phyloP scores from a whole-genome alignment of 495 filamentous ascomycete species.

The Tuber indicum region DNA sequence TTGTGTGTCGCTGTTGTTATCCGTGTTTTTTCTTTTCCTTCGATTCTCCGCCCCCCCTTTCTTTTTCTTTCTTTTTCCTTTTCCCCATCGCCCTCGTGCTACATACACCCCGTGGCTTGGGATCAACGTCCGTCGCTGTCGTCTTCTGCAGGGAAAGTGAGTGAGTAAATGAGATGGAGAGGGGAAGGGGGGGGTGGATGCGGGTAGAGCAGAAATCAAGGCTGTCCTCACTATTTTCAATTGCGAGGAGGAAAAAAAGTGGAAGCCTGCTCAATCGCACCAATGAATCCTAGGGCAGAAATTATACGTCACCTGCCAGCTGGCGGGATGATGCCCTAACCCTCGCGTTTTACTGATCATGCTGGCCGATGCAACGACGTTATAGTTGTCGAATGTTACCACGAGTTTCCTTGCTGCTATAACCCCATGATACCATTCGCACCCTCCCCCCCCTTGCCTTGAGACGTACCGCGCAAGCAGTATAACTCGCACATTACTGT shows the following conservation, averaged over 20 bases:
- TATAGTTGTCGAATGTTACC: background rate
- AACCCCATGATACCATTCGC: background rate
- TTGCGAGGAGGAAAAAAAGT: background rate
- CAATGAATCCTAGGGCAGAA: background rate
- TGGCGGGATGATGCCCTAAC: constrained; percentile 1
- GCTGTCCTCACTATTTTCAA: background rate
- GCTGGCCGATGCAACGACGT: background rate
- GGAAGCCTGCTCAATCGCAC: background rate
- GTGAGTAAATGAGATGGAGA: background rate
- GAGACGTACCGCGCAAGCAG: background rate
- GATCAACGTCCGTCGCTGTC: background rate
- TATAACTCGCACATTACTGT: background rate
- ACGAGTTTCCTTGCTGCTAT: background rate
- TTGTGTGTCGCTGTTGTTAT: background rate
- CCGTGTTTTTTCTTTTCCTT: background rate
- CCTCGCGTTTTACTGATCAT: background rate
- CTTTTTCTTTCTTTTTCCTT: background rate
- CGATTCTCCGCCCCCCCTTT: background rate
- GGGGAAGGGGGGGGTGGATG: background rate
- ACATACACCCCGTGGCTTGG: background rate
- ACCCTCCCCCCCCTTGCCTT: background rate
- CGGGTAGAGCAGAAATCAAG: background rate
- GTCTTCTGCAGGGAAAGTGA: background rate
- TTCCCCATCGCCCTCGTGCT: background rate
- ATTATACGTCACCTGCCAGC: constrained; percentile 6